Base-by-base conservation (phyloP, 768 basidiomycete species). In the Suillus weaverae region DNA sequence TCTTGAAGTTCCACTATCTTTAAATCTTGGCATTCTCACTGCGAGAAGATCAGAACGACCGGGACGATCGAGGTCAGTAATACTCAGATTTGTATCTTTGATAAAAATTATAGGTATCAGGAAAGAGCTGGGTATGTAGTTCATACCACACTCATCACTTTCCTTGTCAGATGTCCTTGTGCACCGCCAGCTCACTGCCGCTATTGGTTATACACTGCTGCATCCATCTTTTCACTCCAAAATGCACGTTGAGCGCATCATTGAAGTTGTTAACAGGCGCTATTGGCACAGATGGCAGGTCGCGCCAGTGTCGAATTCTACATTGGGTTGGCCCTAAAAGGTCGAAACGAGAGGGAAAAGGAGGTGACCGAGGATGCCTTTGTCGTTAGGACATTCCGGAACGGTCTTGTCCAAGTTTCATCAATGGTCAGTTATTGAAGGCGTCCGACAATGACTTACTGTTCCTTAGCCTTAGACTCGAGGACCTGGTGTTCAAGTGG, bases 231-330 rank as follows among this genome's bases (percentile, higher is more conserved):
- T 99, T 2, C 95, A 97, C 71, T 94, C 94, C 0, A 94, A 95
- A 74, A 75, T 85, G 16, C 89, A 94, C 70, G 92, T 99, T 3
- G 97, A 99, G 73, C 87, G 89, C 22, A 85, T 92, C 8, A 77
- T 99, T 67, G 89, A 89, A 63, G 88, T 91, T 30, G 91, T 99
- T 60, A 99, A 99, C 71, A 85, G 89, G 50, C 85, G 96, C 20
- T 96, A 99, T 74, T 97, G 86, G 97, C 97, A 0, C 97, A 99
- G 73, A 97, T 96, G 92, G 97, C 97, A 0, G 89, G 96, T 4
- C 84, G 97, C 16, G 97, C 97, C 0, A 97, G 94, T 73, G 91
- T 98, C 38, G 97, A 99, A 77, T 99, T 99, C 69, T 99, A 97
- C 71, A 95, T 98, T 33, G 96, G 97, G 0, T 79, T 99, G 18